Percentiles rank a stretch among this genome's conserved stretches.
phyloP scores from a whole-genome alignment of 805 yeast genomes.

The Nakazawaea holstii region DNA sequence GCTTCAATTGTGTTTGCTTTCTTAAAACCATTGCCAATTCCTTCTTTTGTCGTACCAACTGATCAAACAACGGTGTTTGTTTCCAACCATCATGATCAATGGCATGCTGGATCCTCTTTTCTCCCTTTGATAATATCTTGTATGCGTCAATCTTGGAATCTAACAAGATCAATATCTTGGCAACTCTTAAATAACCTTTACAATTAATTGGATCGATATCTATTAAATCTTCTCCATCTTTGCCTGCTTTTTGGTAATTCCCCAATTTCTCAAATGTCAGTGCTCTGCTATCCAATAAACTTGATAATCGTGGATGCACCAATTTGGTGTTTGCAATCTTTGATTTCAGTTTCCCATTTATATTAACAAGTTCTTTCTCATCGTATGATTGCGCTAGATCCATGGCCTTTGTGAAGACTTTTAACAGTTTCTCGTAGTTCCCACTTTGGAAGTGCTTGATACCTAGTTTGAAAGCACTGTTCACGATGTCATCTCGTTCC shows the following conservation, averaged over 20 bases:
- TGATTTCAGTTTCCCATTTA: not conserved
- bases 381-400: constrained; percentile 2
- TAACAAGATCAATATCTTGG: constrained; percentile 27
- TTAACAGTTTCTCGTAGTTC: constrained; percentile 7
- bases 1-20: not conserved
- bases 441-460: constrained; percentile 3
- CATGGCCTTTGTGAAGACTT: constrained; percentile 9
- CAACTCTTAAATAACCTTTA: constrained; percentile 42
- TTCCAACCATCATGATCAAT: constrained; percentile 20
- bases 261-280: constrained; percentile 42
- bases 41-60: constrained; percentile 15
- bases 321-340: not conserved
- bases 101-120: constrained; percentile 29
- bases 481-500: constrained; percentile 4
- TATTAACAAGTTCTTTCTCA: not conserved
- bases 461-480: constrained; percentile 5
- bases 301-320: constrained; percentile 4
- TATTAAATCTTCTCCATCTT: constrained; percentile 31
- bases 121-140: constrained; percentile 30
- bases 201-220: constrained; percentile 38
- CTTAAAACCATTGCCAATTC: constrained; percentile 1
- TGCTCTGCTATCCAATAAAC: constrained; percentile 38
- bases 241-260: constrained; percentile 25
- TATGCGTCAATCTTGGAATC: constrained; percentile 30
- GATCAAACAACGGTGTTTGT: constrained; percentile 29